Conservation (phyloP, 2,329 filamentous ascomycete species). For the Neocatenulostroma microsporum region DNA sequence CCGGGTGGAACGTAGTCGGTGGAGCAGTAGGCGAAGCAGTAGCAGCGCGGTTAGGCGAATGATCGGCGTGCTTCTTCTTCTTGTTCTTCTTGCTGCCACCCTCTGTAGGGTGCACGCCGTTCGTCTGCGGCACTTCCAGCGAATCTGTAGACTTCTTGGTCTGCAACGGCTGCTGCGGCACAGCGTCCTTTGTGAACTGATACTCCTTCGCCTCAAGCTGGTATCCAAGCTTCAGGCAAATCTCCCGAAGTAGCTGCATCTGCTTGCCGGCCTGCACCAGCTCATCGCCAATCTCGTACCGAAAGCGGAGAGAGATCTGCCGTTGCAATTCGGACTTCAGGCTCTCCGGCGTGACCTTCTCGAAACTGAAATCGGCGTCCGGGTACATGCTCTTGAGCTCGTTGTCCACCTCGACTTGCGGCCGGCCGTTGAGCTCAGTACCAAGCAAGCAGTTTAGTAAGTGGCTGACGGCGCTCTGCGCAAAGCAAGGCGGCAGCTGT, state of each 20-base stretch:
- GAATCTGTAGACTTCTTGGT: constrained; percentile 26
- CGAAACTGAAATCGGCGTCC: constrained; percentile 74
- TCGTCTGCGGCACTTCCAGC: constrained; percentile 26
- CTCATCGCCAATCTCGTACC: constrained; percentile 60
- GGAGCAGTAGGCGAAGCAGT: constrained; percentile 39
- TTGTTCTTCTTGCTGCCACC: constrained; percentile 45
- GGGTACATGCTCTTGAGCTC: constrained; percentile 67
- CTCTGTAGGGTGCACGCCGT: constrained; percentile 20
- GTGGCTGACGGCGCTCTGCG: constrained; percentile 72
- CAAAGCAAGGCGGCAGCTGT: constrained; percentile 69
- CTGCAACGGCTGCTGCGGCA: constrained; percentile 13
- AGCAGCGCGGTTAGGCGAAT: constrained; percentile 40
- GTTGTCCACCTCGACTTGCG: constrained; percentile 68
- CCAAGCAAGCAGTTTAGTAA: constrained; percentile 91
- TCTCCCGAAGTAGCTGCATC: constrained; percentile 79
- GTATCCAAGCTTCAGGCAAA: constrained; percentile 79
- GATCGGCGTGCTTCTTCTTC: constrained; percentile 47
- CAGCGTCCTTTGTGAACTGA: constrained; percentile 50
- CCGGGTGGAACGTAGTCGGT: constrained; percentile 62
- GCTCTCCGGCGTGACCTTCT: constrained; percentile 65
- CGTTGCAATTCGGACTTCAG: constrained; percentile 62
- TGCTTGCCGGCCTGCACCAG: constrained; percentile 64
- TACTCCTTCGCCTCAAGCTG: constrained; percentile 78
- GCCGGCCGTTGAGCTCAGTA: constrained; percentile 64
- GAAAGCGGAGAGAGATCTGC: constrained; percentile 67